phyloP scores from a whole-genome alignment of 257 asterid species.

The Cynanchum wilfordii region DNA sequence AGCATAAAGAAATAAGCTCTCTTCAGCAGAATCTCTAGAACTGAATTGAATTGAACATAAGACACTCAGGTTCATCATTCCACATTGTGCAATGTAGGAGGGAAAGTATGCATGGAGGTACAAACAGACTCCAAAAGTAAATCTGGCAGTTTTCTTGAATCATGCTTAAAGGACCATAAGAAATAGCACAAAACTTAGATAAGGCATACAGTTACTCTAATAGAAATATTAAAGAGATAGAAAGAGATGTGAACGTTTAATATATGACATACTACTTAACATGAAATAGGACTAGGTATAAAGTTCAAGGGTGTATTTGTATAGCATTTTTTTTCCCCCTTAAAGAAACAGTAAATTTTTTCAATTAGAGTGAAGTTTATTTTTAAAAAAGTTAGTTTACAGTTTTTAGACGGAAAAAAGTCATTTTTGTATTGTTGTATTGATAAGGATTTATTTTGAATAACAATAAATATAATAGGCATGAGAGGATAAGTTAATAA shows the following conservation, averaged over 20 bases:
- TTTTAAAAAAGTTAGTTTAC: too few relatives aligned
- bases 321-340: too few relatives aligned
- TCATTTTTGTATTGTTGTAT: too few relatives aligned
- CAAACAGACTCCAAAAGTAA: not conserved
- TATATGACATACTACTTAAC: not conserved
- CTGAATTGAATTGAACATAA: not conserved
- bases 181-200: not conserved
- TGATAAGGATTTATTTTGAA: too few relatives aligned
- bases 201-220: not conserved
- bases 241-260: not conserved
- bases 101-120: not conserved
- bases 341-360: too few relatives aligned
- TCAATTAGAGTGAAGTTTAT: too few relatives aligned
- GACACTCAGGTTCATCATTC: not conserved
- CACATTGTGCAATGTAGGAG: not conserved
- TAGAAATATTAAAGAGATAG: not conserved
- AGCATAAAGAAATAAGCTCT: not conserved
- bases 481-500: too few relatives aligned
- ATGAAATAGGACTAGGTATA: not conserved
- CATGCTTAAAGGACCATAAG: not conserved
- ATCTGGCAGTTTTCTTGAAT: not conserved
- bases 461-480: too few relatives aligned
- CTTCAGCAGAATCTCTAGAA: not conserved
- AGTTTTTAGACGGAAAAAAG: too few relatives aligned
- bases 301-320: not conserved